Conservation (phyloP, 2,329 filamentous ascomycete genomes). For the Teratosphaeria nubilosa region DNA sequence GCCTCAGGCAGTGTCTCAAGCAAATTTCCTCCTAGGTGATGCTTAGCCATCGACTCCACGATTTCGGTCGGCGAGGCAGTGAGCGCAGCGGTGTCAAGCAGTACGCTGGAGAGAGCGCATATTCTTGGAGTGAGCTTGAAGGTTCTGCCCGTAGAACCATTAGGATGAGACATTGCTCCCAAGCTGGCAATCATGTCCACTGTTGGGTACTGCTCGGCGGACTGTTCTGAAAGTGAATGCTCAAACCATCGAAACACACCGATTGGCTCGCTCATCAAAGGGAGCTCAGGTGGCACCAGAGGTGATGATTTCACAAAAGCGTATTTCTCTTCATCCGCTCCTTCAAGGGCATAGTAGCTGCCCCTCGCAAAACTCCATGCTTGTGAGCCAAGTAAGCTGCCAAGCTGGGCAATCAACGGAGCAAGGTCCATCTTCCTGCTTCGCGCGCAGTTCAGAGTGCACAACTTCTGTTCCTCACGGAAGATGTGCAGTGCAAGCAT, state of each 20-base stretch:
- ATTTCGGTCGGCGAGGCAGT: constrained; percentile 9
- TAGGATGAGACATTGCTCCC: constrained; percentile 5
- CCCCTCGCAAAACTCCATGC: constrained; percentile 47
- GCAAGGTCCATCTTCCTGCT: constrained; percentile 37
- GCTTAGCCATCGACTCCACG: constrained; percentile 55
- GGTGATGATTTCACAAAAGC: constrained; percentile 17
- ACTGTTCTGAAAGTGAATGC: constrained; percentile 10
- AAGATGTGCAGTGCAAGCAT: constrained; percentile 70
- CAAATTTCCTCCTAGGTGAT: constrained; percentile 55
- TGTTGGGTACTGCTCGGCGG: constrained; percentile 13
- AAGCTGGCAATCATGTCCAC: constrained; percentile 15
- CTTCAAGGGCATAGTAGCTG: constrained; percentile 52
- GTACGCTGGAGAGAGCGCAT: constrained; percentile 13
- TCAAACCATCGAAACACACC: constrained; percentile 24
- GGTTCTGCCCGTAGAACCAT: constrained; percentile 1
- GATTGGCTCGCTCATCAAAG: constrained; percentile 17
- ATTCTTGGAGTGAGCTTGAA: constrained; percentile 15
- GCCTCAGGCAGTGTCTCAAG: constrained; percentile 80
- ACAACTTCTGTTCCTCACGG: constrained; percentile 81
- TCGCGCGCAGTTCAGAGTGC: constrained; percentile 25
- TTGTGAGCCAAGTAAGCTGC: constrained; percentile 68
- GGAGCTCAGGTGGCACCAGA: constrained; percentile 1
- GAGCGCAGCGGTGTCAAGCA: constrained; percentile 15
- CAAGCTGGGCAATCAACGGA: constrained; percentile 70
- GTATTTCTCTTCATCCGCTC: constrained; percentile 43